Evolutionary conservation across 2,329 filamentous ascomycete species (phyloP), one percentile per base, ranked within the genome.

Genomic region (Exophiala sp.): DNA sequence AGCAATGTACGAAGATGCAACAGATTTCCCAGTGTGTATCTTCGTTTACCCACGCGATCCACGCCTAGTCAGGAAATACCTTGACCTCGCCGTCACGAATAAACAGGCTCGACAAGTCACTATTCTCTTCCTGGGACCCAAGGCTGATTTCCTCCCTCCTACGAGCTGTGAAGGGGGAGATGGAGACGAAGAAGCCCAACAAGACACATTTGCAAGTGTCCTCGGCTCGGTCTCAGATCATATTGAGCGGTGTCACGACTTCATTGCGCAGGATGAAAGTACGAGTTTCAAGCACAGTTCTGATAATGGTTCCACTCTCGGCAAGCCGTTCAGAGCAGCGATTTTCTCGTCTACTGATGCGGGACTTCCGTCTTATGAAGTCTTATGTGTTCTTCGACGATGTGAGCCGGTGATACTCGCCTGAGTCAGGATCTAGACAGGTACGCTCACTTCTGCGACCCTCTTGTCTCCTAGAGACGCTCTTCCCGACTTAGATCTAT

Each of bases 41-140:
- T 81, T 82, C 65, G 74, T 80, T 21, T 82, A 81, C 60, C 79
- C 79, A 1, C 72, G 77, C 11, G 68, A 75, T n/a, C 69, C 75
- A 3, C 70, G 65, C 3, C 63, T 82, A 9, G 58, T 81, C 10
- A 58, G 57, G 2, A 69, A 68, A 51, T 81, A 82, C 56, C 40
- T 81, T 24, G 61, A 71, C 3, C 21, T 12, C n/a, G 39, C 39
- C 14, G 18, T 9, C 8, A 10, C 2, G 10, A n/a, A 11, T 9
- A 9, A 29, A 24, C n/a, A 42, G n/a, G 11, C 40, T 8, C 6
- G 14, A 29, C 18, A 24, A 2, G 11, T 43, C 7, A 29, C 24
- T 5, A 1, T 29, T 11, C 18, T 43, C 21, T 43, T 43, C n/a
- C n/a, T 43, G 41, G 41, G 41, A 24, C 41, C 41, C 18, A 43